A percentile compares a stretch with the other conserved stretches of the same genome.
phyloP scores from a whole-genome alignment of 257 asterid genomes.

The Fraxinus anomala region DNA sequence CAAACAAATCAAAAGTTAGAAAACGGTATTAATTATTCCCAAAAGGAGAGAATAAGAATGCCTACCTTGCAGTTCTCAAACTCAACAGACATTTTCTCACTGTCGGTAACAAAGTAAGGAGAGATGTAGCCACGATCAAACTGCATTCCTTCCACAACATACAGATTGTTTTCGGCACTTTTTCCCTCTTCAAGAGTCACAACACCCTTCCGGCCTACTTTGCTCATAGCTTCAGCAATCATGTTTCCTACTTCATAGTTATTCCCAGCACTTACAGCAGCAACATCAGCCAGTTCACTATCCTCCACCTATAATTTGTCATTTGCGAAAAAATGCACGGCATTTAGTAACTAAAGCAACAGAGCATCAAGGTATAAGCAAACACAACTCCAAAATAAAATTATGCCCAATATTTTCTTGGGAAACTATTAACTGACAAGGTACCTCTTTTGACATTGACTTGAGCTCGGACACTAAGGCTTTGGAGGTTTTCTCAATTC shows the following conservation, averaged over 20 bases:
- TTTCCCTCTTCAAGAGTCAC: conserved; percentile 98
- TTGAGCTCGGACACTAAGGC: conserved; percentile 93
- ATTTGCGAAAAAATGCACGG: conserved; percentile 3
- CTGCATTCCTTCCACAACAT: conserved; percentile 98
- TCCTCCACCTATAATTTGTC: conserved; percentile 75
- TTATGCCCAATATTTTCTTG: background rate
- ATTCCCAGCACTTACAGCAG: conserved; percentile 98
- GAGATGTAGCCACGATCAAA: conserved; percentile 95
- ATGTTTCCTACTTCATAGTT: conserved; percentile 86
- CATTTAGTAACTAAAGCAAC: background rate
- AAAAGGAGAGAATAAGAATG: background rate
- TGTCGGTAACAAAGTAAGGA: conserved; percentile 90
- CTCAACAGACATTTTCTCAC: conserved; percentile 91
- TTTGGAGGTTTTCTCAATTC: conserved; percentile 89
- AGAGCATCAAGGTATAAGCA: background rate
- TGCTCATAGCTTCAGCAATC: conserved; percentile 97
- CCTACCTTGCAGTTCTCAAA: conserved; percentile 95
- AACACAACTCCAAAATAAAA: background rate
- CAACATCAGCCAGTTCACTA: conserved; percentile 95
- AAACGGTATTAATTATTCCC: background rate
- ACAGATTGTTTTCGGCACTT: conserved; percentile 84
- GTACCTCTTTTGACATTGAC: conserved; percentile 85
- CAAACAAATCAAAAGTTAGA: conserved; percentile 25
- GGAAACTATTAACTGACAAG: background rate
- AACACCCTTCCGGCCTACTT: conserved; percentile 95